Base-by-base conservation (phyloP, 225 moss, liverwort and hornwort genomes). In the Pseudoscleropodium purum region DNA sequence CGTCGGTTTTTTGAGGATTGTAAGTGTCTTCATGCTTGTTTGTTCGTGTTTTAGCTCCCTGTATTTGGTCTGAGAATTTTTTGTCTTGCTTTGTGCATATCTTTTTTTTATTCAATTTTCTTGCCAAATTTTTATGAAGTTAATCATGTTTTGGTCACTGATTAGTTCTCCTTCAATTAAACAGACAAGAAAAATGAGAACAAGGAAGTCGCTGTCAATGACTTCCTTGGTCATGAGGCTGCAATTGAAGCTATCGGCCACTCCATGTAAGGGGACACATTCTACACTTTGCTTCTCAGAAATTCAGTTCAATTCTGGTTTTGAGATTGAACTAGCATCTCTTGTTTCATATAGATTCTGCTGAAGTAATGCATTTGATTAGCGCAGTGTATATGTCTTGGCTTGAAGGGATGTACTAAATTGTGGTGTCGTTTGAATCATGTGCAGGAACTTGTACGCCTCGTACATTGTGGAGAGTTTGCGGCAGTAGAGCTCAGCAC, bases 101-200 rank as follows among this genome's bases (percentile, higher is more conserved):
- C 39, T 59, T 52, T n/a, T 25, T 62, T 63, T 16, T 6, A 27
- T 36, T 51, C 29, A 49, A 21, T 52, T 31, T 63, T 30, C 54
- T 69, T n/a, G 60, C 20, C 7, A 1, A 36, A 47, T 49, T 17
- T 76, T 74, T 21, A 18, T 79, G 21, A 59, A 80, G 52, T 18
- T 76, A 18, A 23, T 78, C 29, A 23, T 62, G 18, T 74, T 19
- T 51, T 82, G 30, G 34, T 72, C 51, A 24, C 45, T 87, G 33
- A 84, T 45, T 74, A 12, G 24, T 54, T 52, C 16, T 85, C 13
- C 26, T 23, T 41, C 59, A 39, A 56, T 52, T 6, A 26, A 24
- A 21, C 90, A 98, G 97, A 99, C 87, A 99, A 99, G 90, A 99
- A 99, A 90, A 99, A 99, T 49, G 98, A 99, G 90, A 96, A 99